Base-by-base conservation (phyloP, 1,139 yeast species). In the Saccharomyces uvarum region DNA sequence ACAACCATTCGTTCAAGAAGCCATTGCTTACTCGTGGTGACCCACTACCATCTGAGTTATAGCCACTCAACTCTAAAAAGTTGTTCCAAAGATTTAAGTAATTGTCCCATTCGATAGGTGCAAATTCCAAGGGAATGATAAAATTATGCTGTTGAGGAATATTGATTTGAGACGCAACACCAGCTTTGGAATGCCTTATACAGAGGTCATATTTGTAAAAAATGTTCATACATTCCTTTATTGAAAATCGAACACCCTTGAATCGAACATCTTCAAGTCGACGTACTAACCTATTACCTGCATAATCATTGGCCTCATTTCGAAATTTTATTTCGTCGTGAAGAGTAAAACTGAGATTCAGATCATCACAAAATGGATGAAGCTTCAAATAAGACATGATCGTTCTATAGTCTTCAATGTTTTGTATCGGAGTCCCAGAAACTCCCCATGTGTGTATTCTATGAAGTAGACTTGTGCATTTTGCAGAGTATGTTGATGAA, bases 361-460 rank as follows among this genome's bases (percentile, higher is more conserved):
- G 61, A 29, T 57, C 51, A 53, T 69, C 65, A 47, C 72, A 75
- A 57, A 88, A 86, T 0, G 98, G 98, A 51, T 76, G 76, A 29
- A 81, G 70, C 57, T 84, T 76, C 58, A 90, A 71, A 64, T 88
- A 91, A 16, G 81, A 77, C 42, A 90, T 68, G 6, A 89, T 76
- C 0, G 96, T 86, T 54, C 79, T 82, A 54, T 90, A 73, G 69
- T 91, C 97, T 50, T 74, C 73, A 56, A 88, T 71, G 49, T 80
- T 76, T 59, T 80, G 81, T 9, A 90, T 86, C 0, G 98, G 96
- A 0, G 99, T 93, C 5, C 99, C 99, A 0, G 96, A 87, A 0
- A 90, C 97, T 6, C 96, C 97, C 98, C 98, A 93, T 0, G 96
- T 83, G 71, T 93, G 97, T 53, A 82, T 80, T 53, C 97, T 75